These are phyloP conservation scores for Pittosporum tobira DNA, from an alignment of 129 eudicot species.

Conservation along the genomic window DNA sequence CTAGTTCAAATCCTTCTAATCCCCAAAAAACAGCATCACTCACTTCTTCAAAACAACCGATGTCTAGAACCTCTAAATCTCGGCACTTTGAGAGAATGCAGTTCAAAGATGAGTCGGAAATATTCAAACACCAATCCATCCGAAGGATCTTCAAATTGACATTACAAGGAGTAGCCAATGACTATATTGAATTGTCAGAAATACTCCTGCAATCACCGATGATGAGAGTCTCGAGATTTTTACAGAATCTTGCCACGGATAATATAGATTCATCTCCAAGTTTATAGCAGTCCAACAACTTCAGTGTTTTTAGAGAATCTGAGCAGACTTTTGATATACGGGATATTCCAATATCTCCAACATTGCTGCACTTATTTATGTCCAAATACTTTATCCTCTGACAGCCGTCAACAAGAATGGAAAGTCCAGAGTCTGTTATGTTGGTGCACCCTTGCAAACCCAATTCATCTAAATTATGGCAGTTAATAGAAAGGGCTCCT, in stretches of 20 bases:
- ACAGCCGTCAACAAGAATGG: conserved; percentile 55
- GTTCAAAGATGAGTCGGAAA: conserved; percentile 62
- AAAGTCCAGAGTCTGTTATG: conserved; percentile 67
- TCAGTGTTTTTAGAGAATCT: conserved; percentile 48
- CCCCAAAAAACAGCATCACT: conserved; percentile 79
- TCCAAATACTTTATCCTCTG: conserved; percentile 46
- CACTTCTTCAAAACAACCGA: conserved; percentile 88
- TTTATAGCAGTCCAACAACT: conserved; percentile 69
- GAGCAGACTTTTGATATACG: conserved; percentile 52
- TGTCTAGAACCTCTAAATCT: conserved; percentile 67
- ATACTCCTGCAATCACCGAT: conserved; percentile 73
- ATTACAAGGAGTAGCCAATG: conserved; percentile 37
- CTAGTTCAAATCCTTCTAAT: conserved; percentile 25
- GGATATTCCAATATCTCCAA: conserved; percentile 66
- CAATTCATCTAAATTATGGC: conserved; percentile 49
- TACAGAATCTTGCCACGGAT: conserved; percentile 45
- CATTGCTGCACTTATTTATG: conserved; percentile 65
- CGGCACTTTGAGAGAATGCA: conserved; percentile 50
- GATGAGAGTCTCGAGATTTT: conserved; percentile 55
- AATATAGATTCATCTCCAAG: conserved; percentile 49
- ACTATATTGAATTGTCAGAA: conserved; percentile 47
- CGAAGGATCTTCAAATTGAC: conserved; percentile 47
- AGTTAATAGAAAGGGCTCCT: conserved; percentile 52
- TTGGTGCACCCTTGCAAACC: conserved; percentile 67
- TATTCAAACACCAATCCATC: conserved; percentile 93